phyloP scores from a whole-genome alignment of 495 filamentous ascomycete genomes.

The Penicillium desertorum region DNA sequence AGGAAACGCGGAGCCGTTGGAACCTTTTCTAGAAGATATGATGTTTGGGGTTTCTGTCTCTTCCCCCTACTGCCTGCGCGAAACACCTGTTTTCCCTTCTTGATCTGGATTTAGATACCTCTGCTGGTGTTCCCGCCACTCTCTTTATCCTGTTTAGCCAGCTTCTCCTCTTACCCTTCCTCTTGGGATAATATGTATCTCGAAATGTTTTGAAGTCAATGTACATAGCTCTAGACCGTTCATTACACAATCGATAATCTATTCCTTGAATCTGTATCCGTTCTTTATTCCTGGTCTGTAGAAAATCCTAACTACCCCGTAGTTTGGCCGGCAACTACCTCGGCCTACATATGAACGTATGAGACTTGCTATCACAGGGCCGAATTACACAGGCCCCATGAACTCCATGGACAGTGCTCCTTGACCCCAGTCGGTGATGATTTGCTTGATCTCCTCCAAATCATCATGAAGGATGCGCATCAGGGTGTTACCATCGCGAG shows the following conservation, averaged over 20 bases:
- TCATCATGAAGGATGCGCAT: not conserved
- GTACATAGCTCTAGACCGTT: slow-evolving; percentile 3
- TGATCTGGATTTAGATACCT: slow-evolving; percentile 22
- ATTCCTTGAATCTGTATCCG: not conserved
- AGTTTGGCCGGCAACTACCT: slow-evolving; percentile 8
- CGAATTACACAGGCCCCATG: not conserved
- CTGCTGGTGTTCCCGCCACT: slow-evolving; percentile 7
- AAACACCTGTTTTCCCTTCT: slow-evolving; percentile 10
- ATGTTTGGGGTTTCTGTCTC: slow-evolving; percentile 7
- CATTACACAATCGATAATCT: not conserved
- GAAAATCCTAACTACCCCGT: not conserved
- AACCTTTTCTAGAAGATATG: slow-evolving; percentile 37
- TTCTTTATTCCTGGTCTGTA: not conserved
- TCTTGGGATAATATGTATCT: slow-evolving; percentile 11
- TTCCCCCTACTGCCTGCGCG: slow-evolving; percentile 11
- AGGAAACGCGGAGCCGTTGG: slow-evolving; percentile 42
- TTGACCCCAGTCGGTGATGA: not conserved
- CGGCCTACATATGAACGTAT: not conserved
- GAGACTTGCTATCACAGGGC: not conserved
- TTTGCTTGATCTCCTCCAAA: not conserved
- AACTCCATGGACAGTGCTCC: not conserved
- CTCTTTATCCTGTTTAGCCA: slow-evolving; percentile 7
- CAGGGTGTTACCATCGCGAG: not conserved
- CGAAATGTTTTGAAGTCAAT: slow-evolving; percentile 12
- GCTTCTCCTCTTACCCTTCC: slow-evolving; percentile 10